Evolutionary conservation across 305 asterid genomes (phyloP), one percentile per base, ranked within the genome.

Genomic region (Fraxinus albicans): DNA sequence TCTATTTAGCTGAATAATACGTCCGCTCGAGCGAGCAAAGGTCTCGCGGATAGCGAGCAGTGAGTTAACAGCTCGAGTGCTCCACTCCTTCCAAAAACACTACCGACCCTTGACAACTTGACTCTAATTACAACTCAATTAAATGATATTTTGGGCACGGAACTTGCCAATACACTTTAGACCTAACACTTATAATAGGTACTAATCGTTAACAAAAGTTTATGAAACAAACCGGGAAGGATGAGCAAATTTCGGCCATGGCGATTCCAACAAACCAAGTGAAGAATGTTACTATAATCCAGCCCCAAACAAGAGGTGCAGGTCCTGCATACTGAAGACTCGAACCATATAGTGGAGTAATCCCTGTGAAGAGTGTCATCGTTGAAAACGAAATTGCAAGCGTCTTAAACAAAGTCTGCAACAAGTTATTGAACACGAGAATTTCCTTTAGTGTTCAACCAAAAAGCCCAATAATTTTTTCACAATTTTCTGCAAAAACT

Each of bases 201-300:
- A 40, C 50, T 40, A 40, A 40, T 40, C 9, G 50, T 40, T 9
- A 40, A 40, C 55, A 12, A 60, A 2, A 10, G 29, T 19, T 36
- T 31, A 77, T 10, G 27, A 33, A 8, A 31, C 81, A 27, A 72
- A 89, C 92, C 33, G 91, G 92, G 77, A 88, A 89, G 25, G 92
- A 88, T 3, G 91, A 89, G 84, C 92, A 89, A 29, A 89, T 89
- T 75, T 89, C 90, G 29, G 91, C 85, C 92, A 86, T 89, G 77
- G 91, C 88, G 29, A 89, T 78, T 21, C 91, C 91, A 42, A 89
- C 89, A 21, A 85, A 89, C 82, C 88, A 86, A 15, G 91, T 89
- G 87, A 89, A 89, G 85, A 88, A 81, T 15, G 89, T 83, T 21
- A 88, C 92, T 4, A 89, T 72, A 21, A 88, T 15, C 91, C 90